Evolutionary conservation across 73 alveolate genomes (phyloP).

Genomic region (Stentor coeruleus): DNA sequence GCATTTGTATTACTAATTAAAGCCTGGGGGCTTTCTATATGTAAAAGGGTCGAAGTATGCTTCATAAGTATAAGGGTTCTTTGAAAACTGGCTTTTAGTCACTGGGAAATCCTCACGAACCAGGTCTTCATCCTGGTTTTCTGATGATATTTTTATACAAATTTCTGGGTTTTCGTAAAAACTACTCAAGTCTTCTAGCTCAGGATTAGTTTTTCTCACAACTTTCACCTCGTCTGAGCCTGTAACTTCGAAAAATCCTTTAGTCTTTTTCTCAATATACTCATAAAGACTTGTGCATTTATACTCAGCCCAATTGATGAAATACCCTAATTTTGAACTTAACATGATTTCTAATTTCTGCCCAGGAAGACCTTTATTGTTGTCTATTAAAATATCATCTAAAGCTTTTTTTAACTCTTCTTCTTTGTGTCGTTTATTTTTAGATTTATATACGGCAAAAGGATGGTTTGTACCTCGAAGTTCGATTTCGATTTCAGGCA

Average conservation of each 20-base stretch:
- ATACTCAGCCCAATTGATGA: too few species aligned
- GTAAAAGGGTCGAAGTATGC: background rate
- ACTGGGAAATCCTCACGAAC: too few species aligned
- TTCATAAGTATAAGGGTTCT: too few species aligned
- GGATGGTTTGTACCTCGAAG: constrained; percentile 54
- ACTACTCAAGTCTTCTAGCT: background rate
- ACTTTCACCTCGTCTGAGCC: background rate
- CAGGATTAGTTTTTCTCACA: too few species aligned
- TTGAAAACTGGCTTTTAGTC: too few species aligned
- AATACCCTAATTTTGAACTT: background rate
- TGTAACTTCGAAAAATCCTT: background rate
- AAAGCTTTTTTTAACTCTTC: background rate
- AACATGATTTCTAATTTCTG: background rate
- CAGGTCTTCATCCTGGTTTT: too few species aligned
- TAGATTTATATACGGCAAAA: constrained; percentile 27
- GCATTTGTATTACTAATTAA: too few species aligned
- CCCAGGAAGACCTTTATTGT: background rate
- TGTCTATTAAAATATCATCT: background rate
- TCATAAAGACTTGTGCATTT: too few species aligned
- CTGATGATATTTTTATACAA: background rate
- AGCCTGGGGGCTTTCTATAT: constrained; percentile 1
- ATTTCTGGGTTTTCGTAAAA: too few species aligned
- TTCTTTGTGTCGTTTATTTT: background rate
- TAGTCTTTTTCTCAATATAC: too few species aligned
- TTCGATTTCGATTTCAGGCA: constrained; percentile 48